Evolutionary conservation across 179 eudicot genomes (phyloP).

Genomic region (Silene noctiflora): DNA sequence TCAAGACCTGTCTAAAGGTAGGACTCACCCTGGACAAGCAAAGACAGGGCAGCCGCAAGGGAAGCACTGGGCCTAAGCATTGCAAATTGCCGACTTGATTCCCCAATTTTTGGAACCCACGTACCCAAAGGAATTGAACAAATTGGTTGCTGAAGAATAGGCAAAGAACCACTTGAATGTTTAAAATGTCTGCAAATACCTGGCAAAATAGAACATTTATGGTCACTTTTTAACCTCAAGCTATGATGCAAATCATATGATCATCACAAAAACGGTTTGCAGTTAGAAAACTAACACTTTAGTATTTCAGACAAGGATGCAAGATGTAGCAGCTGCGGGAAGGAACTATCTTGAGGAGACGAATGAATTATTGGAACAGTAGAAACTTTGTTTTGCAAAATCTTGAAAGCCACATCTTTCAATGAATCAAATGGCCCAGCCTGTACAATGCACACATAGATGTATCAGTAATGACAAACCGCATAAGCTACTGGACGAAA

Average conservation of each 20-base stretch:
- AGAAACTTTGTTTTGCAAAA: conserved; percentile 64
- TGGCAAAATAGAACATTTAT: conserved; percentile 21
- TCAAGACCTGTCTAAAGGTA: conserved; percentile 12
- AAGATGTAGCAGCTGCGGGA: conserved; percentile 48
- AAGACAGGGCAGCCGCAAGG: conserved; percentile 64
- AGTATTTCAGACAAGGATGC: conserved; percentile 51
- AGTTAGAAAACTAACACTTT: conserved; percentile 32
- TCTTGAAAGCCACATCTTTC: conserved; percentile 65
- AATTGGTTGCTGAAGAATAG: conserved; percentile 53
- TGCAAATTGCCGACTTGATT: conserved; percentile 54
- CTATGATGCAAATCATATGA: conserved; percentile 4
- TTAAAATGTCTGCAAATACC: conserved; percentile 53
- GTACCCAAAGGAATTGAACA: conserved; percentile 80
- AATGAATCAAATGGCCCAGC: conserved; percentile 72
- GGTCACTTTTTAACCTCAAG: conserved; percentile 7
- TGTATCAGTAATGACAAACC: neutral
- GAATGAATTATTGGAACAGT: conserved; percentile 54
- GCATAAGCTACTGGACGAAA: conserved; percentile 9
- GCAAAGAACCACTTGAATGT: conserved; percentile 43
- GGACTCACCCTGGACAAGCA: conserved; percentile 72
- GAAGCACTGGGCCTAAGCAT: conserved; percentile 74
- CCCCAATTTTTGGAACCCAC: conserved; percentile 90
- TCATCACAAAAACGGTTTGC: neutral
- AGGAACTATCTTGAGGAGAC: conserved; percentile 44
- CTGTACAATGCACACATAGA: conserved; percentile 31